A percentile compares a stretch with the other conserved stretches of the same genome.
These are phyloP conservation scores for Trebouxia sp. DNA, from an alignment of 139 green algal species.

Conservation along the genomic window DNA sequence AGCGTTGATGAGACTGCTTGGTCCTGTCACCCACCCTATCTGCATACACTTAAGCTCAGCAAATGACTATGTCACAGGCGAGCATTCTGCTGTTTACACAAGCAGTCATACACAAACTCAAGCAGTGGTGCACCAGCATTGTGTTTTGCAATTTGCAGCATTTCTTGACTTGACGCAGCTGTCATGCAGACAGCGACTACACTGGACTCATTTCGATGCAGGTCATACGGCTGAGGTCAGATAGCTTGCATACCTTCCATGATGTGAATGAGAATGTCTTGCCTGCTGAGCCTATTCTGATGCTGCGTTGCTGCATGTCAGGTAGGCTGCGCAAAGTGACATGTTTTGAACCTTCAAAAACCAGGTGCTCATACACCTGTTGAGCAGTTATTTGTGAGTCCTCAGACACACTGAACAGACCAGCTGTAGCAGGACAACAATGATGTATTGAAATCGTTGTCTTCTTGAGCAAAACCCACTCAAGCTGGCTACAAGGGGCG, in stretches of 20 bases:
- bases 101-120: too few relatives aligned
- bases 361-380: constrained; percentile 72
- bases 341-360: constrained; percentile 63
- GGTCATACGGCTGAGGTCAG: background rate
- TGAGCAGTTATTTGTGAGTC: background rate
- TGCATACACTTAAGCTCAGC: constrained; percentile 33
- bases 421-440: too few relatives aligned
- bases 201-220: background rate
- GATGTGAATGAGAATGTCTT: constrained; percentile 89
- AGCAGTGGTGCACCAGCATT: too few relatives aligned
- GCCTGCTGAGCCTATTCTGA: constrained; percentile 75
- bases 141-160: too few relatives aligned
- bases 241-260: constrained; percentile 70
- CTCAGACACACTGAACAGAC: background rate
- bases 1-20: constrained; percentile 59
- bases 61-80: background rate
- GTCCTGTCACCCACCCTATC: constrained; percentile 76
- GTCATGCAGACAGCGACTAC: background rate
- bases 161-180: too few relatives aligned
- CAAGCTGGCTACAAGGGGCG: background rate
- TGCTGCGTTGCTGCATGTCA: constrained; percentile 66
- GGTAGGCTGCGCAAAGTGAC: constrained; percentile 60
- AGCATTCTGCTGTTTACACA: too few relatives aligned
- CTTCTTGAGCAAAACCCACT: too few relatives aligned
- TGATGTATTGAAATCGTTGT: too few relatives aligned